phyloP scores from a whole-genome alignment of 2,329 filamentous ascomycete genomes.

The Cyanodermella asteris region DNA sequence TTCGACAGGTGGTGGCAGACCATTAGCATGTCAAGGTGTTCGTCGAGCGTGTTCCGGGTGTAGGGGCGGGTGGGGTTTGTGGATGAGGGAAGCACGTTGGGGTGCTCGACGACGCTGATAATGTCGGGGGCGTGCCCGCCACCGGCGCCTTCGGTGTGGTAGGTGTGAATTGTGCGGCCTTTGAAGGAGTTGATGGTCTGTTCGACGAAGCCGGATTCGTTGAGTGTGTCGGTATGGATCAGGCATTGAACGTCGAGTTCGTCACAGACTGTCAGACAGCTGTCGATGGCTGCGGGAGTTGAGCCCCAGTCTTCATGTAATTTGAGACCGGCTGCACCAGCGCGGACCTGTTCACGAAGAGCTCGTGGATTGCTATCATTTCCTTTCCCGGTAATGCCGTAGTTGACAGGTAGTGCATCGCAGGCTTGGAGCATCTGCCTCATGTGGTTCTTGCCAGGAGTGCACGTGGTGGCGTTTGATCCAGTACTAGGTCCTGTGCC shows the following conservation, averaged over 20 bases:
- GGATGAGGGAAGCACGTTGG: conserved; percentile 71
- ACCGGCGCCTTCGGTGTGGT: conserved; percentile 88
- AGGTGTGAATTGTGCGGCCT: conserved; percentile 76
- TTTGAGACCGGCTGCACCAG: conserved; percentile 77
- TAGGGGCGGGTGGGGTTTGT: conserved; percentile 86
- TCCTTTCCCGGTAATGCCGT: conserved; percentile 87
- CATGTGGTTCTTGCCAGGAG: conserved; percentile 64
- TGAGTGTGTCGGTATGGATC: conserved; percentile 89
- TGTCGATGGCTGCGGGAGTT: conserved; percentile 77
- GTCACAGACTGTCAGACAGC: conserved; percentile 68
- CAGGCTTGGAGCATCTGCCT: conserved; percentile 75
- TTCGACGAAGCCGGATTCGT: conserved; percentile 94
- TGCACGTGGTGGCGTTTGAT: conserved; percentile 82
- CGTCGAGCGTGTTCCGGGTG: conserved; percentile 79
- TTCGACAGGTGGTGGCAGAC: conserved; percentile 86
- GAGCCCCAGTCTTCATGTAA: conserved; percentile 92
- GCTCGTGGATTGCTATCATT: conserved; percentile 55
- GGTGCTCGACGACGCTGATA: conserved; percentile 73
- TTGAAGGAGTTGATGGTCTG: conserved; percentile 73
- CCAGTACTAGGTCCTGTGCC: conserved; percentile 85
- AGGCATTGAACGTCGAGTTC: conserved; percentile 81
- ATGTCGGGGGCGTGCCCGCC: conserved; percentile 92
- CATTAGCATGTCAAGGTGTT: conserved; percentile 97
- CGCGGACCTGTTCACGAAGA: conserved; percentile 57
- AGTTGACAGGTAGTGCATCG: conserved; percentile 62